Evolutionary conservation across 768 basidiomycete species (phyloP), one percentile per base, ranked within the genome.

Genomic region (Trametes elegans): DNA sequence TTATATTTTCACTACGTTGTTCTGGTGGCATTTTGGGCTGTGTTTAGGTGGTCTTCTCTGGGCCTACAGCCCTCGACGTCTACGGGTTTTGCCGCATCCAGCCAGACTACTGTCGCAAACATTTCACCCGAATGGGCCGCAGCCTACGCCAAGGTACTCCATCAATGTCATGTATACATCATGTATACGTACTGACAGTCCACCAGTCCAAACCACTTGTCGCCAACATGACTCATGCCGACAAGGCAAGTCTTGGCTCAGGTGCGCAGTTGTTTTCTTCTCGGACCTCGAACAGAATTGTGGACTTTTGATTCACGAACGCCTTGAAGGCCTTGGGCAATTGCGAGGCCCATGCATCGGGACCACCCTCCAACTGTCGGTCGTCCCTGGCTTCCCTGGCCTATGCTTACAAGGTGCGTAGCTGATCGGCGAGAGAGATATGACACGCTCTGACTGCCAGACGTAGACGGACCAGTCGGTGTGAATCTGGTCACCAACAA

Each of bases 91-190:
- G n/a, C 43, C 14, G 28, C 41, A 2, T 24, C 41, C 7, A 10
- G 18, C 7, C n/a, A 16, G 18, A 10, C 41, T 9, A 39, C 10
- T n/a, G 62, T 55, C 7, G 57, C 63, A 2, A 64, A 66, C 41
- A 57, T 66, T 39, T 76, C 80, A 3, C 75, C 77, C 0, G 74
- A 78, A 62, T 84, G 82, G 82, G 62, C 70, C 14, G 71, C 78
- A 11, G 82, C 82, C 13, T 79, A 80, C 48, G 65, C 69, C 4
- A 84, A 84, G 72, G 81, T 79, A 45, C n/a, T 3, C 8, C 16
- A 21, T 19, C 3, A 19, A 4, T 36, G 10, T 36, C 16, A 5
- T 26, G 23, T 35, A 7, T 24, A 7, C 4, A 23, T 3, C 16
- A 55, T n/a, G 8, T 18, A 4, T 31, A 82, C 80, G 82, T n/a